phyloP scores from a whole-genome alignment of 805 yeast genomes.

The Saccharomyces mikatae region DNA sequence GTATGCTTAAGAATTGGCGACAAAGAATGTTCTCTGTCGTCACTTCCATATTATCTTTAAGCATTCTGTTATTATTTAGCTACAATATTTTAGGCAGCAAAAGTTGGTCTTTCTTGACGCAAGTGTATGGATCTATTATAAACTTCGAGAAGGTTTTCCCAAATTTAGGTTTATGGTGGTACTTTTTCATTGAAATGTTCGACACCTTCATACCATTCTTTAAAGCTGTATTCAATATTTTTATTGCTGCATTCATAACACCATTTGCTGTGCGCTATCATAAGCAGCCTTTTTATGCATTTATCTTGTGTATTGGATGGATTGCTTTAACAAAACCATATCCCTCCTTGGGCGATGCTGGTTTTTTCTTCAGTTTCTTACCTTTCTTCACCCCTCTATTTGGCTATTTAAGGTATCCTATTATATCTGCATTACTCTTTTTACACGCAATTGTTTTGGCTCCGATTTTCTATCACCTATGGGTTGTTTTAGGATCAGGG shows the following conservation, averaged over 20 bases:
- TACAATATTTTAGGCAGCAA: slow-evolving; percentile 33
- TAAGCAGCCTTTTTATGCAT: slow-evolving; percentile 51
- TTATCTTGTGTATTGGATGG: slow-evolving; percentile 41
- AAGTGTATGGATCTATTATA: slow-evolving; percentile 51
- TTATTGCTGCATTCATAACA: slow-evolving; percentile 52
- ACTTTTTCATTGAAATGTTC: slow-evolving; percentile 91
- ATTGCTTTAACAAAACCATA: slow-evolving; percentile 69
- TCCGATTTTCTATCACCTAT: slow-evolving; percentile 85
- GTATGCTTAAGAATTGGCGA: slow-evolving; percentile 10
- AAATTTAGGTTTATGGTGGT: slow-evolving; percentile 97
- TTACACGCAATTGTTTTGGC: slow-evolving; percentile 56
- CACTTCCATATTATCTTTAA: slow-evolving; percentile 1
- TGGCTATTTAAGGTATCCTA: slow-evolving; percentile 39
- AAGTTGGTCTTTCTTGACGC: slow-evolving; percentile 38
- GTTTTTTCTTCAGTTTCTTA: slow-evolving; percentile 42
- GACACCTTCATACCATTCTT: slow-evolving; percentile 81
- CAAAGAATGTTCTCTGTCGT: not conserved
- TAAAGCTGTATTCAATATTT: slow-evolving; percentile 74
- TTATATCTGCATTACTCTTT: slow-evolving; percentile 46
- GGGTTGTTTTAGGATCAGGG: slow-evolving; percentile 93
- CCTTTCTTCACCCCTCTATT: slow-evolving; percentile 40
- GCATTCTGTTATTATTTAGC: slow-evolving; percentile 31
- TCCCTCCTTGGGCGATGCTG: slow-evolving; percentile 77
- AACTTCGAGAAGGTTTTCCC: slow-evolving; percentile 70
- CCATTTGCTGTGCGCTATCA: slow-evolving; percentile 69